A percentile compares a stretch with the other conserved stretches of the same genome.
These are phyloP conservation scores for Pichia exigua DNA, from an alignment of 805 yeast species.

Conservation along the genomic window DNA sequence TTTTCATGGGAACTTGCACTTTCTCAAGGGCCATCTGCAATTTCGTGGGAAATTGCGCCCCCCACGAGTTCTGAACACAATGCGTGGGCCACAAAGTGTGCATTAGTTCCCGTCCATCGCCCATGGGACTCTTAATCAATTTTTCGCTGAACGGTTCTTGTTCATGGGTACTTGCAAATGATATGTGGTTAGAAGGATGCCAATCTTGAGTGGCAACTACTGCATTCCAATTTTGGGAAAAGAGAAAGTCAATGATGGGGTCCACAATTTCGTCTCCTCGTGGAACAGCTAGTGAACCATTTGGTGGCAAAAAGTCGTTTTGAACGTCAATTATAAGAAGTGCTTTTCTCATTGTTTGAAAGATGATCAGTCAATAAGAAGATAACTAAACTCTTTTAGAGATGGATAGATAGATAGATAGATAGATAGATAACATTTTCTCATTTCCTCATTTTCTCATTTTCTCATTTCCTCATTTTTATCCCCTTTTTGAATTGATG, in stretches of 20 bases:
- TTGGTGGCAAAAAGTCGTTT: constrained; percentile 75
- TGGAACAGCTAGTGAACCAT: constrained; percentile 68
- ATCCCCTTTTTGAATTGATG: background rate
- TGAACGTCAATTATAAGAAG: constrained; percentile 75
- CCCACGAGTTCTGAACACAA: constrained; percentile 66
- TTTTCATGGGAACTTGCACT: constrained; percentile 29
- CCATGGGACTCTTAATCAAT: constrained; percentile 44
- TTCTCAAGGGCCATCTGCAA: constrained; percentile 30
- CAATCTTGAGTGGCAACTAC: constrained; percentile 77
- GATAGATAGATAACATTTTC: background rate
- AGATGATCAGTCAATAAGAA: too few species aligned
- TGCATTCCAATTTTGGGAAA: constrained; percentile 45
- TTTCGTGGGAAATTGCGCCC: constrained; percentile 53
- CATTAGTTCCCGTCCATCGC: constrained; percentile 23
- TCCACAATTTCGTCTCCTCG: constrained; percentile 54
- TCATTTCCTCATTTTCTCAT: background rate
- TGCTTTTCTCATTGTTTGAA: constrained; percentile 37
- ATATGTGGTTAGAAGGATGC: constrained; percentile 75
- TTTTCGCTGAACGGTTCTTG: constrained; percentile 43
- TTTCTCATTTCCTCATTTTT: too few species aligned
- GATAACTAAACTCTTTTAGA: too few species aligned
- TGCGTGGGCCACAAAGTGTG: constrained; percentile 86
- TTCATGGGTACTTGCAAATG: constrained; percentile 69
- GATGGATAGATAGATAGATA: too few species aligned
- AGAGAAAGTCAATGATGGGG: constrained; percentile 40